A percentile compares a stretch with the other conserved stretches of the same genome.
Evolutionary conservation across 176 grass and related monocot genomes (phyloP).

Genomic region (Canna indica): DNA sequence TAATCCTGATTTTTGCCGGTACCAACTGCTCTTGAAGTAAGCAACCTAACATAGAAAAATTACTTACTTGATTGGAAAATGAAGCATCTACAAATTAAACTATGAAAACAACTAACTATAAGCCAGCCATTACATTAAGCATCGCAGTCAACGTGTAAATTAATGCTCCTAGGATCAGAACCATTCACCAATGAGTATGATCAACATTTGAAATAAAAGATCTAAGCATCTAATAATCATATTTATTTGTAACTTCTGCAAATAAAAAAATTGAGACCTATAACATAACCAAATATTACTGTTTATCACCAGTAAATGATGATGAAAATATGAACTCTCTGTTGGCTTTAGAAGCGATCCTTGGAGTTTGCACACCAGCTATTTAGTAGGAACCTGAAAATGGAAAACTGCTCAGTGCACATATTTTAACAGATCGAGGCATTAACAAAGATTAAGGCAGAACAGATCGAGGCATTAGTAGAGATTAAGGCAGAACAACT

Average conservation of each 20-base stretch:
- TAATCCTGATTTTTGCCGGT: conserved; percentile 34
- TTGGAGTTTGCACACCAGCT: conserved; percentile 79
- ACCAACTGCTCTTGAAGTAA: conserved; percentile 37
- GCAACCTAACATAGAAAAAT: conserved; percentile 28
- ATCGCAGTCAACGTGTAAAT: not conserved
- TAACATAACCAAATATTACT: conserved; percentile 41
- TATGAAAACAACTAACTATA: conserved; percentile 7
- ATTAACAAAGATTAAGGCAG: too few species aligned
- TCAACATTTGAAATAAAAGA: too few species aligned
- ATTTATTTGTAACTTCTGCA: not conserved
- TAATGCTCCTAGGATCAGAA: not conserved
- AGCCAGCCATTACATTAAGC: not conserved
- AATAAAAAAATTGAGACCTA: not conserved
- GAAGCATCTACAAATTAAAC: conserved; percentile 1
- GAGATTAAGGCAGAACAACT: too few species aligned
- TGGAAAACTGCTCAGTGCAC: conserved; percentile 2
- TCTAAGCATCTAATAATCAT: not conserved
- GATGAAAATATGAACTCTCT: conserved; percentile 97
- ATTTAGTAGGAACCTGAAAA: conserved; percentile 78
- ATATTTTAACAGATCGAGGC: too few species aligned
- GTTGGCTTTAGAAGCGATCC: conserved; percentile 89
- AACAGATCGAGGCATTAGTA: too few species aligned
- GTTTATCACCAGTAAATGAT: conserved; percentile 95
- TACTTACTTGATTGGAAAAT: conserved; percentile 8
- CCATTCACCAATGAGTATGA: conserved; percentile 2